These are phyloP conservation scores for Cenchrus americanus DNA, from an alignment of 176 grass and related monocot genomes.

Conservation along the genomic window DNA sequence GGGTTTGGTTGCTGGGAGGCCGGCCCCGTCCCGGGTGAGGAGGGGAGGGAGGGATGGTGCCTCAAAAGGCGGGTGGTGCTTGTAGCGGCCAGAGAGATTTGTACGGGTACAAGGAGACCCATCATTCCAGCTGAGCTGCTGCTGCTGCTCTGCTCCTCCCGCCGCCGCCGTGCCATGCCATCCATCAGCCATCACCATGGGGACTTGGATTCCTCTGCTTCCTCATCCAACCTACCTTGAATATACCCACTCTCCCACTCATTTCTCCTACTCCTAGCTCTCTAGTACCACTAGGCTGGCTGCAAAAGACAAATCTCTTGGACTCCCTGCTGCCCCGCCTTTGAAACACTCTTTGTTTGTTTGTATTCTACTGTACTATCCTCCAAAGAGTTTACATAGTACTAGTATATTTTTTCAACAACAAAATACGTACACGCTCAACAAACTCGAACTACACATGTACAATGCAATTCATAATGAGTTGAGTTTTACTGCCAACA, in stretches of 20 bases:
- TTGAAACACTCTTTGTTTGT: slow-evolving; percentile 25
- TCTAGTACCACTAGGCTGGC: neutral
- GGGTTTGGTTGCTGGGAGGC: neutral
- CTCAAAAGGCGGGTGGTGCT: slow-evolving; percentile 51
- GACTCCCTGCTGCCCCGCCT: slow-evolving; percentile 34
- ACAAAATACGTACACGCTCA: too few species aligned
- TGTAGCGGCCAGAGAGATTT: slow-evolving; percentile 56
- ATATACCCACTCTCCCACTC: neutral
- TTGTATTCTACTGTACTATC: neutral
- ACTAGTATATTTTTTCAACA: too few species aligned
- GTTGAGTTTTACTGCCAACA: too few species aligned
- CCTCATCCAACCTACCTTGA: too few species aligned
- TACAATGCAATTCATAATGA: too few species aligned
- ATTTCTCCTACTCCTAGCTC: neutral
- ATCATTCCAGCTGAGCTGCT: slow-evolving; percentile 45
- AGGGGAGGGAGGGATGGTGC: slow-evolving; percentile 6
- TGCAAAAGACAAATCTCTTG: slow-evolving; percentile 66
- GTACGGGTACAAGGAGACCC: slow-evolving; percentile 84
- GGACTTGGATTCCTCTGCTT: slow-evolving; percentile 29
- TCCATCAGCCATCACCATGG: slow-evolving; percentile 11
- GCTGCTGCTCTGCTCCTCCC: too few species aligned
- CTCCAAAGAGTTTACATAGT: too few species aligned
- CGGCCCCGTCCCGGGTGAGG: slow-evolving; percentile 36
- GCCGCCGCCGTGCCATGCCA: neutral
- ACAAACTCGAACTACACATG: too few species aligned